Percentiles rank a stretch among this genome's conserved stretches.
Evolutionary conservation across 805 yeast genomes (phyloP).

Genomic region (Debaryomyces maramus): DNA sequence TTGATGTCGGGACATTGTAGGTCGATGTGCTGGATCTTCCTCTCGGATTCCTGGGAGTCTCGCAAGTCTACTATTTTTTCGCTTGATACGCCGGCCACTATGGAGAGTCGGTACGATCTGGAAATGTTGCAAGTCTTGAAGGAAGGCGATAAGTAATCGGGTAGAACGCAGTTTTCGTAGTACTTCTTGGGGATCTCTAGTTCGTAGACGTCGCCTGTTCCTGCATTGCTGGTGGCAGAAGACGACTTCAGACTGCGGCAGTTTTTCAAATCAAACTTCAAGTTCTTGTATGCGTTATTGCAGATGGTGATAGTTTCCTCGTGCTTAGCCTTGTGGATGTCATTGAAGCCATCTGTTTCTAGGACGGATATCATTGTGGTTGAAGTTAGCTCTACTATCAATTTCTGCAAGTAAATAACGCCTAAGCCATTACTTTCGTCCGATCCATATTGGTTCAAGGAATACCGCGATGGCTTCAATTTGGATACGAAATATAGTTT

Average conservation of each 20-base stretch:
- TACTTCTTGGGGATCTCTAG: slow-evolving; percentile 44
- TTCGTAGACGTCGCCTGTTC: slow-evolving; percentile 27
- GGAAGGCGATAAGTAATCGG: slow-evolving; percentile 51
- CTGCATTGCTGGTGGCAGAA: slow-evolving; percentile 16
- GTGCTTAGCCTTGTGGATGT: slow-evolving; percentile 27
- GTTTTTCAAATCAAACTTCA: slow-evolving; percentile 40
- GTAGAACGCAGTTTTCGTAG: slow-evolving; percentile 43
- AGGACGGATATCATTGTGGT: slow-evolving; percentile 27
- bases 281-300: slow-evolving; percentile 32
- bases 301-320: slow-evolving; percentile 28
- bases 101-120: slow-evolving; percentile 27
- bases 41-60: slow-evolving; percentile 17
- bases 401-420: slow-evolving; percentile 40
- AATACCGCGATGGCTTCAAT: slow-evolving; percentile 28
- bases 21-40: slow-evolving; percentile 29
- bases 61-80: slow-evolving; percentile 22
- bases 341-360: slow-evolving; percentile 22
- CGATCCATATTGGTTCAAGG: slow-evolving; percentile 31
- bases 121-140: slow-evolving; percentile 57
- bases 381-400: slow-evolving; percentile 32
- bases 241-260: slow-evolving; percentile 27
- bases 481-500: slow-evolving; percentile 31
- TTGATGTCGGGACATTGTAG: slow-evolving; percentile 30
- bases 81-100: slow-evolving; percentile 26
- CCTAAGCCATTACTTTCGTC: slow-evolving; percentile 51